Base-by-base conservation (phyloP, 2,329 filamentous ascomycete species). In the Pseudocercospora fijiensis region DNA sequence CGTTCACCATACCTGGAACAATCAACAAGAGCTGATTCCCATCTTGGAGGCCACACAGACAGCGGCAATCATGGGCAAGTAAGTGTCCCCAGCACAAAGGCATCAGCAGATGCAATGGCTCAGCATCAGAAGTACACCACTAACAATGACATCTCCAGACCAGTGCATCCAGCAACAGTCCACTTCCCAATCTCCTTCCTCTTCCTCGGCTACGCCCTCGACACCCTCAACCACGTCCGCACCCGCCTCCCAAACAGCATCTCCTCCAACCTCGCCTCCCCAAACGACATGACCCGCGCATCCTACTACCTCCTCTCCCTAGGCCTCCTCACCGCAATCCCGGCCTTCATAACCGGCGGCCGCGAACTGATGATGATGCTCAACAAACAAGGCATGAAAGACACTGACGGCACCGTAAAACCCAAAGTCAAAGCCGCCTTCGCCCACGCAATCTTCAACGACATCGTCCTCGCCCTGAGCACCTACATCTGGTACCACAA, bases 131-230 rank as follows among this genome's bases (percentile, higher is more conserved):
- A 13, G 5, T 13, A 20, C 18, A 11, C 53, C 24, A 18, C 53
- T 37, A n/a, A 33, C 28, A 33, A 5, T n/a, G 10, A 11, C 4
- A 10, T 24, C 18, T 24, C 26, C 64, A 79, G 80, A 67, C 80
- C 81, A 59, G 71, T 75, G 47, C 80, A 83, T 68, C 80, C 80
- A 56, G 78, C 79, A 26, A 73, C 76, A 10, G 78, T 82, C 51
- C 81, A 83, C 72, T 81, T 80, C 70, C 80, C 81, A 20, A 76
- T 83, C 59, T 76, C 79, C 61, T 81, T 81, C 72, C 75, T 79
- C 63, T 69, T 74, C 49, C 72, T 81, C 13, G 76, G 78, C 37
- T 79, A 76, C 57, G 76, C 64, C 49, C 76, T 82, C 63, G 80
- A 82, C 69, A 74, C 75, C 30, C 67, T 79, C 18, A 57, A 66